A percentile compares a stretch with the other conserved stretches of the same genome.
phyloP scores from a whole-genome alignment of 2,329 filamentous ascomycete genomes.

The Beauveria caledonica region DNA sequence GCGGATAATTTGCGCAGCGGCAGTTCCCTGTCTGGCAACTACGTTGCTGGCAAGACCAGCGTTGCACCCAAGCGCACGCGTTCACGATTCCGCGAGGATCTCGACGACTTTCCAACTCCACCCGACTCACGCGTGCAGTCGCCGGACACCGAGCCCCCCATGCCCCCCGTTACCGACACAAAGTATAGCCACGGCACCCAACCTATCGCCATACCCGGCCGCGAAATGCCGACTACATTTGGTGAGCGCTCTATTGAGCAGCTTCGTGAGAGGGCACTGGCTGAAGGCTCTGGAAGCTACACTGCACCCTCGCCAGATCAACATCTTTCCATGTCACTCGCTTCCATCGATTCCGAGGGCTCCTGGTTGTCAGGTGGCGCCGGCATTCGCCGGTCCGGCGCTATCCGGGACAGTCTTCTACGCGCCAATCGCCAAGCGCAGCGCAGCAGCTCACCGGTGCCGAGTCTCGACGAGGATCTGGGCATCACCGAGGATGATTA shows the following conservation, averaged over 20 bases:
- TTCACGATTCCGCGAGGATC: slow-evolving; percentile 86
- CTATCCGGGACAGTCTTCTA: slow-evolving; percentile 35
- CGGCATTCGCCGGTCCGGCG: slow-evolving; percentile 38
- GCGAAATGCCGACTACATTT: slow-evolving; percentile 40
- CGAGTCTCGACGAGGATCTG: slow-evolving; percentile 55
- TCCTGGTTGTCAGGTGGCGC: slow-evolving; percentile 85
- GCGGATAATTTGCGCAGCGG: slow-evolving; percentile 35
- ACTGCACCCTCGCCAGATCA: slow-evolving; percentile 41
- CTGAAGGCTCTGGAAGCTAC: slow-evolving; percentile 7
- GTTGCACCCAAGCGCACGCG: slow-evolving; percentile 66
- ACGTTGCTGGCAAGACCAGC: slow-evolving; percentile 24
- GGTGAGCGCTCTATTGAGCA: slow-evolving; percentile 31
- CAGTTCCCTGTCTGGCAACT: neutral
- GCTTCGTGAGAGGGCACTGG: slow-evolving; percentile 4
- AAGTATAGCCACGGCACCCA: slow-evolving; percentile 17
- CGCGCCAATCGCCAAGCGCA: slow-evolving; percentile 23
- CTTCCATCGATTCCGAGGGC: slow-evolving; percentile 89
- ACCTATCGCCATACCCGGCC: slow-evolving; percentile 19
- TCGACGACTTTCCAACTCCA: slow-evolving; percentile 83
- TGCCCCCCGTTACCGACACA: slow-evolving; percentile 26
- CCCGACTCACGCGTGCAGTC: slow-evolving; percentile 75
- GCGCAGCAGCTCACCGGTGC: slow-evolving; percentile 31
- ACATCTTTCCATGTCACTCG: slow-evolving; percentile 76
- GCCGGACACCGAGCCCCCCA: slow-evolving; percentile 51
- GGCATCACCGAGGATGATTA: slow-evolving; percentile 63